Evolutionary conservation across 2,329 filamentous ascomycete species (phyloP).

Genomic region (Trichoderma hamatum): DNA sequence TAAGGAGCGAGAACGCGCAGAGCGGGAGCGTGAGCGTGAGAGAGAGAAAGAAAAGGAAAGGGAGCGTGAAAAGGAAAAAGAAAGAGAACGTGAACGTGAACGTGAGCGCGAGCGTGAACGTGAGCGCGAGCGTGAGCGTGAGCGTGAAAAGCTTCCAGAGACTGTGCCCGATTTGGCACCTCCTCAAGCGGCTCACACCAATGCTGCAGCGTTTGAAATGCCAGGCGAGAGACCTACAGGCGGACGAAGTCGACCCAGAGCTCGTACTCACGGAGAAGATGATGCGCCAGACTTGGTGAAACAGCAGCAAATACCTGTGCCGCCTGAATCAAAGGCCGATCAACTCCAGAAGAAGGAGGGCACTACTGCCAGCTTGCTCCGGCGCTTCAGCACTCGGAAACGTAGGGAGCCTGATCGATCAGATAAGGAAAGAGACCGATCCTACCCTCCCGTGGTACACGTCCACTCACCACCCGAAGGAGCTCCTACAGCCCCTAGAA

Average conservation of each 20-base stretch:
- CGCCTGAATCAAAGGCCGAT: slow-evolving; percentile 60
- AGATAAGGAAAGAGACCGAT: slow-evolving; percentile 65
- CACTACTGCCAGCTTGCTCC: slow-evolving; percentile 78
- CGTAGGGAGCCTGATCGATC: slow-evolving; percentile 67
- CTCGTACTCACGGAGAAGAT: slow-evolving; percentile 92
- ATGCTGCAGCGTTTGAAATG: slow-evolving; percentile 81
- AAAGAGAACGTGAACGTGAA: neutral
- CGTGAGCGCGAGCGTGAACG: slow-evolving; percentile 35
- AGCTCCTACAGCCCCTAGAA: slow-evolving; percentile 63
- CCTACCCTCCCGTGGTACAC: slow-evolving; percentile 72
- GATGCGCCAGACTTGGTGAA: slow-evolving; percentile 69
- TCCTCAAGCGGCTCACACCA: slow-evolving; percentile 87
- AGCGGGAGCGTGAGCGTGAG: slow-evolving; percentile 35
- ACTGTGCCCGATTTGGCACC: slow-evolving; percentile 73
- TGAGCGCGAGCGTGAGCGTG: slow-evolving; percentile 34
- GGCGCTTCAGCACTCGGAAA: slow-evolving; percentile 87
- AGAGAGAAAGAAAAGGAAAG: slow-evolving; percentile 33
- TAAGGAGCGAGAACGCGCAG: slow-evolving; percentile 32
- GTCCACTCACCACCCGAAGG: slow-evolving; percentile 76
- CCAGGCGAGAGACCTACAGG: slow-evolving; percentile 85
- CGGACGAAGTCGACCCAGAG: slow-evolving; percentile 78
- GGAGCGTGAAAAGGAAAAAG: slow-evolving; percentile 36
- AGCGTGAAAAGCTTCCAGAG: slow-evolving; percentile 48
- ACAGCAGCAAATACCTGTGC: slow-evolving; percentile 41
- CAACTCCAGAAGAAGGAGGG: slow-evolving; percentile 79